Percentiles rank a stretch among this genome's conserved stretches.
phyloP scores from a whole-genome alignment of 1,284 basidiomycete species.

The Cryptococcus sp. region DNA sequence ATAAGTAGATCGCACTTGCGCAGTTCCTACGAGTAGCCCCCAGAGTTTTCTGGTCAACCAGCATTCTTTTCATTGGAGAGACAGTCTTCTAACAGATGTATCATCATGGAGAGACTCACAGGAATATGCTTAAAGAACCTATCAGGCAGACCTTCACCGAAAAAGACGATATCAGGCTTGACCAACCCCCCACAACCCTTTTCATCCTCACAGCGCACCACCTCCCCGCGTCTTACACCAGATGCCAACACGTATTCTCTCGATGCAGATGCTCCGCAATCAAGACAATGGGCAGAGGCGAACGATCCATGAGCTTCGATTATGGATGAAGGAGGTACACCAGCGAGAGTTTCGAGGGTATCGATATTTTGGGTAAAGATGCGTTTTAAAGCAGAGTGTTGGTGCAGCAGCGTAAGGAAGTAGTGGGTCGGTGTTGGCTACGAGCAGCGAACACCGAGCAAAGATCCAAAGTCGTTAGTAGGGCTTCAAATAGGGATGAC shows the following conservation, averaged over 20 bases:
- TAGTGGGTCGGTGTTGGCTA: slow-evolving; percentile 83
- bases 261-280: slow-evolving; percentile 61
- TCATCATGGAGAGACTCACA: slow-evolving; percentile 21
- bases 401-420: slow-evolving; percentile 63
- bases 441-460: not conserved
- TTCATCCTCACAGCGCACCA: slow-evolving; percentile 62
- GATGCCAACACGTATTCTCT: slow-evolving; percentile 69
- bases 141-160: slow-evolving; percentile 67
- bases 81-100: not conserved
- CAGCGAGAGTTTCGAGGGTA: slow-evolving; percentile 83
- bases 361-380: slow-evolving; percentile 65
- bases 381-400: slow-evolving; percentile 37
- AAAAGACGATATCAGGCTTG: slow-evolving; percentile 95
- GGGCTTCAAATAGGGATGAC: not conserved
- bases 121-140: slow-evolving; percentile 47
- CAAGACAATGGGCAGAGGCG: slow-evolving; percentile 75
- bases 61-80: no score
- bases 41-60: not conserved
- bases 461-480: not conserved
- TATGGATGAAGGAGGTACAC: slow-evolving; percentile 70
- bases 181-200: slow-evolving; percentile 66
- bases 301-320: slow-evolving; percentile 96
- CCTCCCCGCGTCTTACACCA: slow-evolving; percentile 61
- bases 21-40: slow-evolving; percentile 43
- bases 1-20: slow-evolving; percentile 76